Conservation (phyloP, 768 basidiomycete species). For the Amanita muscaria region DNA sequence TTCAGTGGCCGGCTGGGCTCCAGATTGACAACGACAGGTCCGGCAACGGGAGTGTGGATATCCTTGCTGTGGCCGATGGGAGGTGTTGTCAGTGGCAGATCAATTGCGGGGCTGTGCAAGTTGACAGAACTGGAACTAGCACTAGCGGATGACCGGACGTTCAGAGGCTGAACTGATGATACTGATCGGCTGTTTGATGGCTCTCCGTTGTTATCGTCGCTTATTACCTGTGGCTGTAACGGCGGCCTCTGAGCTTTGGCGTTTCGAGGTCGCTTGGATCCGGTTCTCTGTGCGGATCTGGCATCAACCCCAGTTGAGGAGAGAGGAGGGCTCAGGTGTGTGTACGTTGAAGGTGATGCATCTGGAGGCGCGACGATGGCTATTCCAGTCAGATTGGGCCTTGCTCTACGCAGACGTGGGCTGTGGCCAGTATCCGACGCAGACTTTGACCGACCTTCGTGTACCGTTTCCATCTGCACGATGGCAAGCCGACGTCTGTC, state of each 20-base stretch:
- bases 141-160: neutral
- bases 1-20: slow-evolving; percentile 16
- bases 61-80: slow-evolving; percentile 55
- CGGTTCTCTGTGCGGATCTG: neutral
- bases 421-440: slow-evolving; percentile 5
- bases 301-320: slow-evolving; percentile 29
- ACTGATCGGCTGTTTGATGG: neutral
- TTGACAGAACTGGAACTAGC: slow-evolving; percentile 2
- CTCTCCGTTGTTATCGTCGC: neutral
- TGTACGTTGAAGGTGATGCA: slow-evolving; percentile 44
- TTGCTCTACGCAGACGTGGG: slow-evolving; percentile 30
- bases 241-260: neutral
- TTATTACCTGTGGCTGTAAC: neutral
- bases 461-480: slow-evolving; percentile 45
- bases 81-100: slow-evolving; percentile 42
- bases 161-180: neutral
- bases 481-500: slow-evolving; percentile 64
- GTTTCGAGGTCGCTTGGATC: too few species aligned
- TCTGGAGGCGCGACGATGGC: slow-evolving; percentile 71
- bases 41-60: slow-evolving; percentile 50
- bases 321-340: slow-evolving; percentile 44
- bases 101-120: slow-evolving; percentile 17
- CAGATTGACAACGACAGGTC: slow-evolving; percentile 49
- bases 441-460: slow-evolving; percentile 21
- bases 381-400: slow-evolving; percentile 38